Percentiles rank a stretch among this genome's conserved stretches.
Conservation (phyloP, 805 yeast genomes). For the Saturnispora mendoncae region DNA sequence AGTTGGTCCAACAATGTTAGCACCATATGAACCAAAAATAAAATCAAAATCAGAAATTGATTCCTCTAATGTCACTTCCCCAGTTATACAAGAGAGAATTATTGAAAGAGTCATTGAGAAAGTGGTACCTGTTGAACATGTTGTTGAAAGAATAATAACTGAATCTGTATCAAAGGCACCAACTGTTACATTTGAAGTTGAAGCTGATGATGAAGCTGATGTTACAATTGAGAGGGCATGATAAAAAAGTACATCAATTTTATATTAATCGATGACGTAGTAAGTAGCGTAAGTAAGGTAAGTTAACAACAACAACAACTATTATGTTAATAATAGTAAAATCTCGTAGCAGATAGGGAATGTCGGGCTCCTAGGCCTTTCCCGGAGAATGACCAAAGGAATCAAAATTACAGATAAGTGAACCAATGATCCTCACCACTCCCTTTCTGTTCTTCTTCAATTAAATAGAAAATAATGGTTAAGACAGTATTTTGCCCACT, state of each 20-base stretch:
- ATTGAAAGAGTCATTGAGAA: constrained; percentile 13
- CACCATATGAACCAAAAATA: constrained; percentile 2
- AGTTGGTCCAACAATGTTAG: constrained; percentile 39
- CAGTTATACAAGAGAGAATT: constrained; percentile 9
- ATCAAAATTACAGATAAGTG: background rate
- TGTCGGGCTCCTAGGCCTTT: too few species aligned
- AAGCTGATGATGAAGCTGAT: constrained; percentile 26
- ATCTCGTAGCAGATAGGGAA: too few species aligned
- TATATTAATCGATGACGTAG: background rate
- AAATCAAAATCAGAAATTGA: background rate
- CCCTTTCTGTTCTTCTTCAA: background rate
- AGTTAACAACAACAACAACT: too few species aligned
- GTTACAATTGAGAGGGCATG: constrained; percentile 26
- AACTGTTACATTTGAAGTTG: constrained; percentile 24
- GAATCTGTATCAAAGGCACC: constrained; percentile 13
- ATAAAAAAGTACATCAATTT: background rate
- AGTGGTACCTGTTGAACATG: constrained; percentile 11
- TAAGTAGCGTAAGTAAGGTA: too few species aligned
- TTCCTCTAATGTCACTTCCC: background rate
- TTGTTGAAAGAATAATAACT: constrained; percentile 7
- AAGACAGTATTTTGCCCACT: constrained; percentile 31
- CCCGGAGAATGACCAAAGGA: background rate
- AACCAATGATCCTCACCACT: background rate
- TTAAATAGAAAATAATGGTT: constrained; percentile 21
- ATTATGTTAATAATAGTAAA: too few species aligned